Percentiles rank a stretch among this genome's conserved stretches.
These are phyloP conservation scores for Chaetomiaceae sp. DNA, from an alignment of 2,329 filamentous ascomycete genomes.

Conservation along the genomic window DNA sequence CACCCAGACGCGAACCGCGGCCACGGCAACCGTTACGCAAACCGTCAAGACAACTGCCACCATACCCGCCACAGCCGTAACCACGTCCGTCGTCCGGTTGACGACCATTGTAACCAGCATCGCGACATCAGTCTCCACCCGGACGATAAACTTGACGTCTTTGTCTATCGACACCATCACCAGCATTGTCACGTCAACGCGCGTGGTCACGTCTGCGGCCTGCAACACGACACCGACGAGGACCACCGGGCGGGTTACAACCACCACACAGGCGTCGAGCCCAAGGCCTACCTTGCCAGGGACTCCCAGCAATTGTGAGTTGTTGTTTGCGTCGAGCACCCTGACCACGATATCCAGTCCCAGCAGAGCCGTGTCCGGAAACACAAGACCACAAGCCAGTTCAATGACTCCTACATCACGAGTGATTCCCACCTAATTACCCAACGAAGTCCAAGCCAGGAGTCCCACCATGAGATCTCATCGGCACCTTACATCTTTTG, in stretches of 20 bases:
- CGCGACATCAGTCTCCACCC: conserved; percentile 14
- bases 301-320: conserved; percentile 23
- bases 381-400: too few relatives aligned
- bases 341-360: too few relatives aligned
- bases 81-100: conserved; percentile 63
- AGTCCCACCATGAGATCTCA: too few relatives aligned
- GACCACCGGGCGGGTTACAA: not conserved
- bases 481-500: too few relatives aligned
- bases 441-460: too few relatives aligned
- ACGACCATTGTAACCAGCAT: conserved; percentile 60
- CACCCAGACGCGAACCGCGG: not conserved
- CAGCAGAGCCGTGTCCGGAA: too few relatives aligned
- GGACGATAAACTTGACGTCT: conserved; percentile 7
- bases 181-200: conserved; percentile 14
- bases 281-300: conserved; percentile 18
- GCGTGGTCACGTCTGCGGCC: conserved; percentile 7
- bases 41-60: conserved; percentile 11
- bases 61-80: conserved; percentile 13
- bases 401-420: too few relatives aligned
- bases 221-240: conserved; percentile 4
- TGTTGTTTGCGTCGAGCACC: not conserved
- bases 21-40: not conserved
- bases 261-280: not conserved
- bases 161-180: conserved; percentile 13
- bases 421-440: too few relatives aligned